A percentile compares a stretch with the other conserved stretches of the same genome.
phyloP scores from a whole-genome alignment of 2,329 filamentous ascomycete species.

The Apiospora aurea region DNA sequence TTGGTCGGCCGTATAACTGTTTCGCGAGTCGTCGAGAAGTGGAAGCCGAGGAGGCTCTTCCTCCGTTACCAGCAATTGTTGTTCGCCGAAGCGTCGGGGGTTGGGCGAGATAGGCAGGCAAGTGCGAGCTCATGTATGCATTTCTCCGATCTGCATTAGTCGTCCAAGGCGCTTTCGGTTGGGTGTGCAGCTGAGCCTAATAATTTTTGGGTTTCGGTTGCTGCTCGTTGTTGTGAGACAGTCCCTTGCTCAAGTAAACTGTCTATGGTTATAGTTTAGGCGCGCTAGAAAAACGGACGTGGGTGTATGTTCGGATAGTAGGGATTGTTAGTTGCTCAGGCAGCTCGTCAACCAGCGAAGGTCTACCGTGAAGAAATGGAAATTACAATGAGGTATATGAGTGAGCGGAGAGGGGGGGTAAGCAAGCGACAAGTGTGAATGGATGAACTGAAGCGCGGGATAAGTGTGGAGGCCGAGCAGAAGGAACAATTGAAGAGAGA shows the following conservation, averaged over 20 bases:
- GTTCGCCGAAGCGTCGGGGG: background rate
- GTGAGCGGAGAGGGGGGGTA: background rate
- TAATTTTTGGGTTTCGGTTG: slow-evolving; percentile 17
- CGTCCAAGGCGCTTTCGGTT: background rate
- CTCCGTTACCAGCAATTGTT: slow-evolving; percentile 3
- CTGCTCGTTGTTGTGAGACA: background rate
- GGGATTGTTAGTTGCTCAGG: background rate
- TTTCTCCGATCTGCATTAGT: slow-evolving; percentile 15
- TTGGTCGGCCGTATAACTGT: background rate
- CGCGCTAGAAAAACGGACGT: background rate
- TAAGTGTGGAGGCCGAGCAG: slow-evolving; percentile 8
- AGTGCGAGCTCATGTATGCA: slow-evolving; percentile 10
- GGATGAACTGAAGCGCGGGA: slow-evolving; percentile 18
- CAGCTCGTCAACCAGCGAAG: slow-evolving; percentile 21
- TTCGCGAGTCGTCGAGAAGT: background rate
- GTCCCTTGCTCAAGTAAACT: background rate
- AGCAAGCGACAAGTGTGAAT: slow-evolving; percentile 22
- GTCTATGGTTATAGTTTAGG: background rate
- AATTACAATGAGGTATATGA: slow-evolving; percentile 21
- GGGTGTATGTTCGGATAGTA: slow-evolving; percentile 2
- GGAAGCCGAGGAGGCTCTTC: background rate
- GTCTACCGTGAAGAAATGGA: slow-evolving; percentile 20
- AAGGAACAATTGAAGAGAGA: background rate
- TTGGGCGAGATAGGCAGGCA: background rate
- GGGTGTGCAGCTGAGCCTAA: slow-evolving; percentile 9